A percentile compares a stretch with the other conserved stretches of the same genome.
phyloP scores from a whole-genome alignment of 345 rosid species.

The Combretum micranthum region DNA sequence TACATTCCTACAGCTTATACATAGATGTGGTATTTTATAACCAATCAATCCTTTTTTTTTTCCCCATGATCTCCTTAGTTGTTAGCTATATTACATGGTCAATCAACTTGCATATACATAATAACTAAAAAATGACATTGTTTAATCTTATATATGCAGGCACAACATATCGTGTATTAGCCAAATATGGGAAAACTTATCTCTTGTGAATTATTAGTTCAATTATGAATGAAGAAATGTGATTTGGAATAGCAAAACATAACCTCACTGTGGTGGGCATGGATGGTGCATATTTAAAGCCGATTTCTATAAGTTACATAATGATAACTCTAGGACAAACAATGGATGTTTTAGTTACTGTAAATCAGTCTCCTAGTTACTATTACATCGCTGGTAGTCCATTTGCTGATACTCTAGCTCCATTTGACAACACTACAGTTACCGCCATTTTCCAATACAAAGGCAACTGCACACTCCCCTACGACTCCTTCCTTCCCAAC shows the following conservation, averaged over 20 bases:
- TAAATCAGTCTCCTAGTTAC: conserved; percentile 17
- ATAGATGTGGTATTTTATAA: too few relatives aligned
- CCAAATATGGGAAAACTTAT: conserved; percentile 19
- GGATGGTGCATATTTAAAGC: conserved; percentile 27
- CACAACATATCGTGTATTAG: conserved; percentile 14
- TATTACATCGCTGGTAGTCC: conserved; percentile 28
- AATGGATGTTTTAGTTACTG: conserved; percentile 33
- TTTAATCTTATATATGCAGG: conserved; percentile 14
- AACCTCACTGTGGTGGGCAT: conserved; percentile 21
- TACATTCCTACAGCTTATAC: too few relatives aligned
- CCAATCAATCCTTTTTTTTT: too few relatives aligned
- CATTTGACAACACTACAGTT: conserved; percentile 19
- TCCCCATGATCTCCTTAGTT: too few relatives aligned
- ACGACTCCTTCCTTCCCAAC: conserved; percentile 17
- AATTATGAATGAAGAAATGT: conserved; percentile 25
- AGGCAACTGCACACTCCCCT: conserved; percentile 20
- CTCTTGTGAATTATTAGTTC: conserved; percentile 21
- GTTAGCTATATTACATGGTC: not conserved
- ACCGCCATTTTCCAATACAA: conserved; percentile 29
- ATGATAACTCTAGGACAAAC: conserved; percentile 45
- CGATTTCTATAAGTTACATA: conserved; percentile 9
- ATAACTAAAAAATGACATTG: not conserved
- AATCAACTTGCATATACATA: not conserved
- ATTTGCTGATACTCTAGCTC: conserved; percentile 17
- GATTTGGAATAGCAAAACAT: conserved; percentile 27